Base-by-base conservation (phyloP, 805 yeast genomes). In the Myxozyma neotropica region DNA sequence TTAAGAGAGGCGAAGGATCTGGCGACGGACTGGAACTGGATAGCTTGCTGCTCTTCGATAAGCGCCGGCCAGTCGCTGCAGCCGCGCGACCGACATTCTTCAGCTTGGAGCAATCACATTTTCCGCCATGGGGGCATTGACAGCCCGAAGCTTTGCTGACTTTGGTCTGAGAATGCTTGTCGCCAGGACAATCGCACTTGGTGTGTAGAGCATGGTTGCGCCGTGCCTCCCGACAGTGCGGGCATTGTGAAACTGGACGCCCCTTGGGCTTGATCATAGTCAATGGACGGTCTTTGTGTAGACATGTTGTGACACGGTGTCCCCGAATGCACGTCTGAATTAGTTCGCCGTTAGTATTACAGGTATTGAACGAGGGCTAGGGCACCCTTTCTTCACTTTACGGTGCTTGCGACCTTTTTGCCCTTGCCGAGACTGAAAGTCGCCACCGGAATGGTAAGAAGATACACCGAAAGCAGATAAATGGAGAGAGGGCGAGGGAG, bases 201-300 rank as follows among this genome's bases (percentile, higher is more conserved):
- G 82, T 82, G 70, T 88, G 94, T 1, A 83, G 76, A 67, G 86
- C 84, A 67, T 85, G 86, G 61, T 78, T 70, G 69, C 84, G 85
- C 38, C 96, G 77, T 66, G 85, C 81, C 58, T 86, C 89, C 63
- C 90, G 84, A 71, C 96, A 93, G 71, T 88, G 95, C 39, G 81
- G 78, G 70, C 98, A 93, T 70, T 91, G 96, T 1, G 96, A 86
- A 0, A 96, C 85, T 0, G 99, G 99, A 57, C 99, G 79, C 2
- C 99, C 99, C 71, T 94, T 94, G 17, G 96, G 97, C 71, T 94
- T 94, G 72, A 94, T 93, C 88, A 87, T 87, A 71, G 88, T 86
- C 67, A 94, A 77, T 3, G 96, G 95, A 70, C 89, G 89, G 67
- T 94, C 96, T 0, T 92, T 84, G 72, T 94, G 99, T 46, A 87